Evolutionary conservation across 371 early-diverging fungal species (phyloP).

Genomic region (Actinomortierella wolfii): DNA sequence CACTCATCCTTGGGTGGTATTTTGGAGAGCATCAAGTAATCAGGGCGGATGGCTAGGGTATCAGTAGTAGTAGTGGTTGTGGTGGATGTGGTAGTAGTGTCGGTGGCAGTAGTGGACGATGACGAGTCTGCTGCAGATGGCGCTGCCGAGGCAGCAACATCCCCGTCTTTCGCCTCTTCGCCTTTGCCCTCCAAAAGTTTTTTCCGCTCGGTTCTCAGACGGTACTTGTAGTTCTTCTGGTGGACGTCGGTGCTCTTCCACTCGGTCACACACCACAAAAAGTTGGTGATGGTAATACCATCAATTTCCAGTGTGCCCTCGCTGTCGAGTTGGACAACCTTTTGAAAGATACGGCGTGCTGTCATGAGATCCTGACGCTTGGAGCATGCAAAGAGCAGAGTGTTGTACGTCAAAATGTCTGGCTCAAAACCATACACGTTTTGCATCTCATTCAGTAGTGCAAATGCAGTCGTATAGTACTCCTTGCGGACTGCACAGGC

Average conservation of each 20-base stretch:
- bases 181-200: too few relatives aligned
- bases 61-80: slow-evolving; percentile 13
- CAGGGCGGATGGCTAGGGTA: slow-evolving; percentile 19
- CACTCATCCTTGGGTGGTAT: slow-evolving; percentile 49
- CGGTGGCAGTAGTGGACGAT: slow-evolving; percentile 6
- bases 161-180: too few relatives aligned
- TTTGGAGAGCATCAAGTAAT: slow-evolving; percentile 36
- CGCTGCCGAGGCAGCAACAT: too few relatives aligned
- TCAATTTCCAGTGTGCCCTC: slow-evolving; percentile 54
- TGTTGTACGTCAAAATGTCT: slow-evolving; percentile 79
- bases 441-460: slow-evolving; percentile 82
- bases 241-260: slow-evolving; percentile 49
- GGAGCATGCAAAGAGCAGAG: slow-evolving; percentile 78
- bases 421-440: slow-evolving; percentile 78
- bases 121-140: too few relatives aligned
- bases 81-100: too few relatives aligned
- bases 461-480: slow-evolving; percentile 76
- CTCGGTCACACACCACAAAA: slow-evolving; percentile 70
- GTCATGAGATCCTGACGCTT: slow-evolving; percentile 62
- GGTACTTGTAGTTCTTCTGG: slow-evolving; percentile 25
- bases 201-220: not conserved
- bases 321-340: slow-evolving; percentile 55
- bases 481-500: slow-evolving; percentile 84
- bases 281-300: slow-evolving; percentile 62
- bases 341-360: slow-evolving; percentile 65